phyloP scores from a whole-genome alignment of 75 land plant genomes.

The Pinus tabuliformis region DNA sequence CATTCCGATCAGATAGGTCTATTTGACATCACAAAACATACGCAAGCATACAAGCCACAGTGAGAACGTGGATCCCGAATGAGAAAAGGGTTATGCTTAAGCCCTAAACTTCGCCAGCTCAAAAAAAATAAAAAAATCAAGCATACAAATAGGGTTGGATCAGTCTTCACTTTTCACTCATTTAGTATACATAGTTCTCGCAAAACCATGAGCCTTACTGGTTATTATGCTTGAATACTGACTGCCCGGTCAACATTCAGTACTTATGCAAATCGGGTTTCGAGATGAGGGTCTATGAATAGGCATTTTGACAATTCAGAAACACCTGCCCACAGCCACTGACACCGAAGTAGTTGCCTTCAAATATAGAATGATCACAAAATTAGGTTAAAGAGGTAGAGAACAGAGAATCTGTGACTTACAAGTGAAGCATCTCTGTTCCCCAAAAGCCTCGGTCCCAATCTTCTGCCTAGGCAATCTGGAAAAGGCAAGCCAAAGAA shows the following conservation, averaged over 20 bases:
- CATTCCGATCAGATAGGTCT: no score
- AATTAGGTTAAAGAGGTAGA: not conserved
- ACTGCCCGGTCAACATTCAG: not conserved
- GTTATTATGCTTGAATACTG: not conserved
- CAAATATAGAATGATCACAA: not conserved
- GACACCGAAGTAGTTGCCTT: not conserved
- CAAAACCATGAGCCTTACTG: not conserved
- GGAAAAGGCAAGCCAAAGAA: constrained; percentile 16
- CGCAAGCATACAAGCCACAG: no score
- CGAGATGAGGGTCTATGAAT: not conserved
- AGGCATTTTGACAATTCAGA: not conserved
- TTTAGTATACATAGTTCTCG: not conserved
- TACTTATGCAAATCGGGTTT: not conserved
- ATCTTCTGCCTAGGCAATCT: constrained; percentile 88
- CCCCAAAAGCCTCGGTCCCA: constrained; percentile 79
- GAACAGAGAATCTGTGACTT: not conserved
- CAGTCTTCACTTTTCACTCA: not conserved
- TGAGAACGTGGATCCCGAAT: no score
- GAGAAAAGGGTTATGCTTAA: no score
- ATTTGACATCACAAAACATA: no score
- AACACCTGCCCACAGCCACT: no score
- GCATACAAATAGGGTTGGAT: not conserved
- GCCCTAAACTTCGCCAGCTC: no score
- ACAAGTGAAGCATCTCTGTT: constrained; percentile 35
- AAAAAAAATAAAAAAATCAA: no score